phyloP scores from a whole-genome alignment of 768 basidiomycete species.

The Podaxis pistillaris region DNA sequence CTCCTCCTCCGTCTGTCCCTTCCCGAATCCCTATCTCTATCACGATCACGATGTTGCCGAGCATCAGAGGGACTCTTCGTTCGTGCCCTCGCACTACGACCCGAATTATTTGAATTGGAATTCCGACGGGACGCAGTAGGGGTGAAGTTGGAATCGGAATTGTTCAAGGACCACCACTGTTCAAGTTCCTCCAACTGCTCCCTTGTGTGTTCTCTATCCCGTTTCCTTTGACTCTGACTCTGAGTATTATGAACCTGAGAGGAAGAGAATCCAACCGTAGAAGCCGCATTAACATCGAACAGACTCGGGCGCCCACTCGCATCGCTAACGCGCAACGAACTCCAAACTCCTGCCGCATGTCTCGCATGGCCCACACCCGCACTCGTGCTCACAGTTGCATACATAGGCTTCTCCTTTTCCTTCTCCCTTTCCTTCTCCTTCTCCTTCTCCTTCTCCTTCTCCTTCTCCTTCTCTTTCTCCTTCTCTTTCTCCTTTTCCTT shows the following conservation, averaged over 20 bases:
- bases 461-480: not conserved
- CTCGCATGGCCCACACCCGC: not conserved
- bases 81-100: not conserved
- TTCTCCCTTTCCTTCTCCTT: not conserved
- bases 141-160: too few species aligned
- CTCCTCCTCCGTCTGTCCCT: not conserved
- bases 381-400: not conserved
- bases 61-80: not conserved
- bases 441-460: not conserved
- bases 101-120: too few species aligned
- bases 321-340: not conserved
- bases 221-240: not conserved
- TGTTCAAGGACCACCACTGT: not conserved
- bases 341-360: not conserved
- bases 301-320: not conserved
- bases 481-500: not conserved
- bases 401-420: not conserved
- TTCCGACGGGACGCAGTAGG: too few species aligned
- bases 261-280: not conserved
- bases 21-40: not conserved
- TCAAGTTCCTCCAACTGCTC: not conserved
- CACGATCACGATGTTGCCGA: not conserved
- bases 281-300: not conserved
- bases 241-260: not conserved
- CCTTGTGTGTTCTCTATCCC: not conserved